phyloP scores from a whole-genome alignment of 164 flowering plant species.

The Berberis thunbergii region DNA sequence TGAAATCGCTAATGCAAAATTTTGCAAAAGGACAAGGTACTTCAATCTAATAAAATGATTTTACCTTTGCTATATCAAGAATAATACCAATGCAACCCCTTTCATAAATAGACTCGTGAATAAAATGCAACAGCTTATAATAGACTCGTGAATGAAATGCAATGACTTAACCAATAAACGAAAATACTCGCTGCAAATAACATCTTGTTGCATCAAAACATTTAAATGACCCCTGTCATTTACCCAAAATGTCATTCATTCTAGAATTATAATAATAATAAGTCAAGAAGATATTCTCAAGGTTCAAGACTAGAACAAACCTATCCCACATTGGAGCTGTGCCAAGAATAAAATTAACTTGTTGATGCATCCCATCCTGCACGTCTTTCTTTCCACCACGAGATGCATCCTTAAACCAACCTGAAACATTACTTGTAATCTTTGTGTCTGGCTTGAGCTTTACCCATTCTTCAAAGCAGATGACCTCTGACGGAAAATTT shows the following conservation, averaged over 20 bases:
- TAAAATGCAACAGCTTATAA: no score
- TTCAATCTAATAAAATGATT: no score
- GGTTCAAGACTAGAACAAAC: slow-evolving; percentile 27
- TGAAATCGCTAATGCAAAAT: no score
- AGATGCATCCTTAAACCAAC: slow-evolving; percentile 80
- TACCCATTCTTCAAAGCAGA: slow-evolving; percentile 62
- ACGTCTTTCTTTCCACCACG: slow-evolving; percentile 60
- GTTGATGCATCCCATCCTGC: slow-evolving; percentile 52
- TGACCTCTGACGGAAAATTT: slow-evolving; percentile 65
- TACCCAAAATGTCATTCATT: not conserved
- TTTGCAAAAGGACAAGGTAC: no score
- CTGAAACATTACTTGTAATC: slow-evolving; percentile 48
- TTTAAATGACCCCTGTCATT: no score
- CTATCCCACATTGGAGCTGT: slow-evolving; percentile 97
- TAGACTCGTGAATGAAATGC: no score
- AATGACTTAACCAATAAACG: no score
- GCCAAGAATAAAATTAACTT: slow-evolving; percentile 53
- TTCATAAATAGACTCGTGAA: no score
- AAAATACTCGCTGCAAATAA: no score
- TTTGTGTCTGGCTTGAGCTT: slow-evolving; percentile 55
- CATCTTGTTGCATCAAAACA: no score
- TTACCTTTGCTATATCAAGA: no score
- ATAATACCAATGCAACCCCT: no score
- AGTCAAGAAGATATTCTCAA: not conserved
- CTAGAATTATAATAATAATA: not conserved